Evolutionary conservation across 2,329 filamentous ascomycete species (phyloP).

Genomic region (Hymenoscyphus linearis): DNA sequence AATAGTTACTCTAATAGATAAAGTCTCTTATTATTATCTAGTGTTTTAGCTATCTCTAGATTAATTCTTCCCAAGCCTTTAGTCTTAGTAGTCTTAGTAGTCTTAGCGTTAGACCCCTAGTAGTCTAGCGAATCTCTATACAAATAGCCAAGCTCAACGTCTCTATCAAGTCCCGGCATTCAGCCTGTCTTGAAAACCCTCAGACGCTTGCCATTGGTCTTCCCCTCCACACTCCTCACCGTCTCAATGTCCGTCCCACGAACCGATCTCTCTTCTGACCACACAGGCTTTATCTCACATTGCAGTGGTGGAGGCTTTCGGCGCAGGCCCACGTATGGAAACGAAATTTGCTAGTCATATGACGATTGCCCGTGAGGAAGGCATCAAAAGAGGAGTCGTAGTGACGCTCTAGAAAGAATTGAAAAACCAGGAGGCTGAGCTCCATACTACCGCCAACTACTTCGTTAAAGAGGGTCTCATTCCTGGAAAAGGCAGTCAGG

Average conservation of each 20-base stretch:
- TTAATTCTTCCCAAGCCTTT: too few species aligned
- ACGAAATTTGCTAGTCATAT: conserved; percentile 43
- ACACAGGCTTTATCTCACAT: conserved; percentile 30
- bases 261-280: background rate
- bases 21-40: too few species aligned
- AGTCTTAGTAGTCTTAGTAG: too few species aligned
- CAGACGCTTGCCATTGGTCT: background rate
- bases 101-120: too few species aligned
- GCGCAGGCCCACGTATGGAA: conserved; percentile 44
- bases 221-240: background rate
- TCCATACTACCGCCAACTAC: background rate
- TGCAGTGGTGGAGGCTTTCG: conserved; percentile 43
- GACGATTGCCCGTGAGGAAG: conserved; percentile 37
- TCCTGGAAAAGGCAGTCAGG: too few species aligned
- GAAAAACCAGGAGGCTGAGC: background rate
- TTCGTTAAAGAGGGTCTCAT: background rate
- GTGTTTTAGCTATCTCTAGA: too few species aligned
- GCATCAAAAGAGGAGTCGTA: conserved; percentile 44
- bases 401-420: conserved; percentile 3
- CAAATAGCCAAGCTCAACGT: background rate
- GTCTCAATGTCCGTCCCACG: background rate
- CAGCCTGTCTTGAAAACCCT: background rate
- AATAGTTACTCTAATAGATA: too few species aligned
- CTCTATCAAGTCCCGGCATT: background rate
- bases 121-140: too few species aligned